These are phyloP conservation scores for Laguncularia racemosa DNA, from an alignment of 345 rosid species.

Conservation along the genomic window DNA sequence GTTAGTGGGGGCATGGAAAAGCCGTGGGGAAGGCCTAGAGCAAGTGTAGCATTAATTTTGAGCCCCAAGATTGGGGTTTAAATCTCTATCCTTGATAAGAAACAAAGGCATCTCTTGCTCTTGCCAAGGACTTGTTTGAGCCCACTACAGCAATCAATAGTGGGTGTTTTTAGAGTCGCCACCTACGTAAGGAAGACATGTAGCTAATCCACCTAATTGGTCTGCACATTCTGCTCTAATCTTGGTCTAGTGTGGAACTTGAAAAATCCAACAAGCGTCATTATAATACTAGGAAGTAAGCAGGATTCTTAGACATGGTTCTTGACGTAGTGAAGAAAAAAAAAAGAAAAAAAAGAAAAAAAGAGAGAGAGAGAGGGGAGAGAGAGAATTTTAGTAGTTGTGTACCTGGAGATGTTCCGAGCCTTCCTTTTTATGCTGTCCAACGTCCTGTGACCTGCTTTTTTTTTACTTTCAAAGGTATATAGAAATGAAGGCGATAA, in stretches of 20 bases:
- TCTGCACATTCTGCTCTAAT: slow-evolving; percentile 64
- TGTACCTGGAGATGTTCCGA: no score
- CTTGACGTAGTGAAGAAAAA: no score
- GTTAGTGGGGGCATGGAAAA: slow-evolving; percentile 43
- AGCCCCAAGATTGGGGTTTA: slow-evolving; percentile 73
- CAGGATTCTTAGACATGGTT: no score
- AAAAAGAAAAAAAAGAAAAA: no score
- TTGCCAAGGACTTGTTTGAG: slow-evolving; percentile 44
- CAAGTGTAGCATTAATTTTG: slow-evolving; percentile 52
- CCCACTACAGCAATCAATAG: slow-evolving; percentile 68
- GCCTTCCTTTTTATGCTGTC: no score
- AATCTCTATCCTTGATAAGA: slow-evolving; percentile 53
- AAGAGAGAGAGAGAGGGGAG: no score
- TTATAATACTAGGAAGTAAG: background rate
- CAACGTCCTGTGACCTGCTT: no score
- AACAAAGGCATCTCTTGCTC: slow-evolving; percentile 70
- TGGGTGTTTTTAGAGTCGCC: slow-evolving; percentile 36
- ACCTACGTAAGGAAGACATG: slow-evolving; percentile 77
- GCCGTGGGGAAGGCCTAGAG: slow-evolving; percentile 49
- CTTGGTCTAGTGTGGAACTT: slow-evolving; percentile 38
- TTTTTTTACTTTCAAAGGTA: no score
- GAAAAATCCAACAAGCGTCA: background rate
- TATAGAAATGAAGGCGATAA: no score
- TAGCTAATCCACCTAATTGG: slow-evolving; percentile 58
- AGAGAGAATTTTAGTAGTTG: no score